Percentiles rank a stretch among this genome's conserved stretches.
These are phyloP conservation scores for Salvia rosmarinus DNA, from an alignment of 257 asterid species.

Conservation along the genomic window DNA sequence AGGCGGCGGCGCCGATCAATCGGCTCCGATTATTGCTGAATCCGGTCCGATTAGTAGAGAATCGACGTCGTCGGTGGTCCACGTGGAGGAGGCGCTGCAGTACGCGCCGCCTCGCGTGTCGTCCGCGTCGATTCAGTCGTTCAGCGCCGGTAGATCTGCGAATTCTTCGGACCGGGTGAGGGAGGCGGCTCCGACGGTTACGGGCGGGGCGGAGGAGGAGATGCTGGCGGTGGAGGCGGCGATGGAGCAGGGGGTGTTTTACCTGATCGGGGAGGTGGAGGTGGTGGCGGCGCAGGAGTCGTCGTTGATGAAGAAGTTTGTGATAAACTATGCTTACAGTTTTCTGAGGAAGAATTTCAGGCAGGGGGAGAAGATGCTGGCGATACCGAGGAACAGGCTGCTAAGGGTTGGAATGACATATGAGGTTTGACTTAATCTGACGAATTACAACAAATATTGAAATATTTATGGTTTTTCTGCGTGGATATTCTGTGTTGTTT, in stretches of 20 bases:
- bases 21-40: conserved; percentile 8
- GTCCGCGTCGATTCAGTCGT: conserved; percentile 47
- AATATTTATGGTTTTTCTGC: neutral
- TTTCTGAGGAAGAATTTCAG: conserved; percentile 70
- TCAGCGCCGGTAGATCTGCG: conserved; percentile 25
- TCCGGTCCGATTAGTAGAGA: conserved; percentile 28
- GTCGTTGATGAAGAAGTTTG: conserved; percentile 50
- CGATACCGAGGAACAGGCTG: conserved; percentile 62
- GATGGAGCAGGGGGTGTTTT: conserved; percentile 56
- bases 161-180: conserved; percentile 24
- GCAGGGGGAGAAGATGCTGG: conserved; percentile 59
- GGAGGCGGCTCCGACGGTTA: neutral
- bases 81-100: conserved; percentile 40
- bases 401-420: conserved; percentile 77
- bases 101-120: conserved; percentile 36
- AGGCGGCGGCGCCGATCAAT: conserved; percentile 17
- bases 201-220: conserved; percentile 42
- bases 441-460: rapidly evolving
- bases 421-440: conserved; percentile 41
- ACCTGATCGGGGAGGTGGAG: conserved; percentile 69
- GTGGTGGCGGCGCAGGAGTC: conserved; percentile 62
- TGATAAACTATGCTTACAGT: conserved; percentile 53
- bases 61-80: conserved; percentile 43
- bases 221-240: conserved; percentile 47
- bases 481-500: neutral